Percentiles rank a stretch among this genome's conserved stretches.
phyloP scores from a whole-genome alignment of 768 basidiomycete species.

The Pleurotus cornucopiae region DNA sequence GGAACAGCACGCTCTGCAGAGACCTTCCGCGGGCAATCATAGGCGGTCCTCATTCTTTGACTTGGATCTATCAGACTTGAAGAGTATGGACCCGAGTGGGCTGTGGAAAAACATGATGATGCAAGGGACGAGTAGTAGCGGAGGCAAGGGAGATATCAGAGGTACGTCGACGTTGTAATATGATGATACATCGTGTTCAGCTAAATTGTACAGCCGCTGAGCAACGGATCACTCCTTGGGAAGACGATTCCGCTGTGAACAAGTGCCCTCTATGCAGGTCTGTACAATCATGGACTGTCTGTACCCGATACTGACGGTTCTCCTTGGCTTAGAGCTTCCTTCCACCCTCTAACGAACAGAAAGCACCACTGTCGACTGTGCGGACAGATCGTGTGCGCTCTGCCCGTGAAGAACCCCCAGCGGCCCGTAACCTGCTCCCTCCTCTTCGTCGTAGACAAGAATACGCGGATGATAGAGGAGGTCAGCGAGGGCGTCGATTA shows the following conservation, averaged over 20 bases:
- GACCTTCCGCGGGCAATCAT: slow-evolving; percentile 14
- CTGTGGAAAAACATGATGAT: slow-evolving; percentile 63
- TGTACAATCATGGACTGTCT: not conserved
- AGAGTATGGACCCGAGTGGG: slow-evolving; percentile 60
- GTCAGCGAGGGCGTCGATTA: slow-evolving; percentile 82
- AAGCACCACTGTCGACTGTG: slow-evolving; percentile 97
- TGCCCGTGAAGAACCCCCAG: slow-evolving; percentile 72
- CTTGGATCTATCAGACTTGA: slow-evolving; percentile 52
- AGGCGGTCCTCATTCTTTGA: slow-evolving; percentile 73
- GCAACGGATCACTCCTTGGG: slow-evolving; percentile 93
- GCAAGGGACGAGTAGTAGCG: slow-evolving; percentile 34
- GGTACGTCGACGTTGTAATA: slow-evolving; percentile 33
- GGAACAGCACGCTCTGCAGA: slow-evolving; percentile 7
- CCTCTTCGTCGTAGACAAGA: slow-evolving; percentile 81
- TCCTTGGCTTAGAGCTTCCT: slow-evolving; percentile 46
- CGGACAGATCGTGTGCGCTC: slow-evolving; percentile 86
- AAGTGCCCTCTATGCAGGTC: slow-evolving; percentile 87
- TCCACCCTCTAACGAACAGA: slow-evolving; percentile 86
- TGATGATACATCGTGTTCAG: not conserved
- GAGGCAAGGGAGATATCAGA: slow-evolving; percentile 61
- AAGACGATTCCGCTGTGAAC: slow-evolving; percentile 71
- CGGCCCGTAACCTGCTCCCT: slow-evolving; percentile 69
- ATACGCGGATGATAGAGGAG: slow-evolving; percentile 76
- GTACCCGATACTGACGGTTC: too few relatives aligned
- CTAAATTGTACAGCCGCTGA: slow-evolving; percentile 55